A percentile compares a stretch with the other conserved stretches of the same genome.
Conservation (phyloP, 2,329 filamentous ascomycete genomes). For the Cryphonectria naterciae region DNA sequence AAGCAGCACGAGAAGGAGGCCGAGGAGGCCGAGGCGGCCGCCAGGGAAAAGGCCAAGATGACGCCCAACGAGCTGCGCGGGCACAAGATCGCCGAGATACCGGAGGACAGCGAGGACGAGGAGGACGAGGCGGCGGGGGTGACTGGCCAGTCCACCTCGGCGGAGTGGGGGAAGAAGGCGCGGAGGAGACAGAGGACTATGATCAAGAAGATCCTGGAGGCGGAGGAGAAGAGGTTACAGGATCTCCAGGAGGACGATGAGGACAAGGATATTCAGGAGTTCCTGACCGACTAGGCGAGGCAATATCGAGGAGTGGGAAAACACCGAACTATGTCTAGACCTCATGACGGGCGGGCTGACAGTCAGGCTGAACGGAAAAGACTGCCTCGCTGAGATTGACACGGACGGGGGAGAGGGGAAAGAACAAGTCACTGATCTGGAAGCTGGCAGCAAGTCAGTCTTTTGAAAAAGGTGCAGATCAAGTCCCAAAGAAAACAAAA, state of each 20-base stretch:
- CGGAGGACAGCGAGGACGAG: slow-evolving; percentile 57
- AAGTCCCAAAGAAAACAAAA: not conserved
- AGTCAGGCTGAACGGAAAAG: not conserved
- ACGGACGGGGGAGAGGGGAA: not conserved
- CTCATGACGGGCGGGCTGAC: not conserved
- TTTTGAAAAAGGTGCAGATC: not conserved
- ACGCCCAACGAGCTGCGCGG: slow-evolving; percentile 69
- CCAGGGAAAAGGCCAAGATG: slow-evolving; percentile 49
- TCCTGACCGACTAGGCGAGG: slow-evolving; percentile 58
- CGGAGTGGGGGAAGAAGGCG: slow-evolving; percentile 73
- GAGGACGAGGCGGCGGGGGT: slow-evolving; percentile 43
- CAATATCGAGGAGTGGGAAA: not conserved
- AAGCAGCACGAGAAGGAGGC: slow-evolving; percentile 65
- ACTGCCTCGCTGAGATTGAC: not conserved
- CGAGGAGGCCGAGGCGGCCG: slow-evolving; percentile 52
- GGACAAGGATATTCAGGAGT: slow-evolving; percentile 76
- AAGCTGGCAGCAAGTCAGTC: not conserved
- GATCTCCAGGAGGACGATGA: slow-evolving; percentile 65
- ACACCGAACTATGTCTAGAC: too few relatives aligned
- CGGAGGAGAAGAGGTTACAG: slow-evolving; percentile 61
- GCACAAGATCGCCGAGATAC: slow-evolving; percentile 51
- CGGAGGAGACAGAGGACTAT: slow-evolving; percentile 69
- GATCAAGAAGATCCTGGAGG: slow-evolving; percentile 67
- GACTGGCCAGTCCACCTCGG: slow-evolving; percentile 47
- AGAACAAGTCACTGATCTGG: not conserved